Evolutionary conservation across 495 filamentous ascomycete genomes (phyloP), one percentile per base, ranked within the genome.

Genomic region (Penicillium chermesinum): DNA sequence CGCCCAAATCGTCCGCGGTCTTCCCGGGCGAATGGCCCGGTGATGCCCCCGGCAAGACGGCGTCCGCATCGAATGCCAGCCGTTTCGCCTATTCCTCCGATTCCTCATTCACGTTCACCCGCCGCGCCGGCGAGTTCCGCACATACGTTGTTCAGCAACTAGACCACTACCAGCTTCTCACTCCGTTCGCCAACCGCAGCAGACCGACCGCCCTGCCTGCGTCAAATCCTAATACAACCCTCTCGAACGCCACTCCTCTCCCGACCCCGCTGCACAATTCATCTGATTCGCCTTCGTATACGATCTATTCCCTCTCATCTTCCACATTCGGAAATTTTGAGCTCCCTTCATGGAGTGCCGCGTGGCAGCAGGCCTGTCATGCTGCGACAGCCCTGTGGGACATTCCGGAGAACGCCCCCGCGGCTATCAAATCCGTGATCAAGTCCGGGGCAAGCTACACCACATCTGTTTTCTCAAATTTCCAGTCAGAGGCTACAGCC

Each of bases 331-430:
- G 20, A 25, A 38, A 41, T 46, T 22, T 43, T 44, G 22, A 30
- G 22, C 59, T 33, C 47, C 48, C 22, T 38, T 22, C 32, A 16
- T 63, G 48, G 37, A n/a, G 37, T 19, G 45, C 49, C 19, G 48
- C 50, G 38, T 69, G 61, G 58, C 69, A 71, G 66, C 66, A 62
- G 65, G 66, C 48, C 64, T 69, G 65, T 43, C 62, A 42, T 35
- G 25, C 34, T 45, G 54, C 48, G 22, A 50, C 32, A 19, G 52
- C 37, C 17, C 50, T 57, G 21, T 52, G 51, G 38, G 48, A 50
- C 14, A 44, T 32, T 13, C 17, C 22, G 7, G 36, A 25, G 27
- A 41, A 45, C 15, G 40, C 38, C n/a, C 34, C 43, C 14, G 9
- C 44, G 8, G n/a, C 34, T 7, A 17, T 38, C 14, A 54, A 15